These are phyloP conservation scores for Fusarium subglutinans DNA, from an alignment of 2,329 filamentous ascomycete genomes.

Conservation along the genomic window DNA sequence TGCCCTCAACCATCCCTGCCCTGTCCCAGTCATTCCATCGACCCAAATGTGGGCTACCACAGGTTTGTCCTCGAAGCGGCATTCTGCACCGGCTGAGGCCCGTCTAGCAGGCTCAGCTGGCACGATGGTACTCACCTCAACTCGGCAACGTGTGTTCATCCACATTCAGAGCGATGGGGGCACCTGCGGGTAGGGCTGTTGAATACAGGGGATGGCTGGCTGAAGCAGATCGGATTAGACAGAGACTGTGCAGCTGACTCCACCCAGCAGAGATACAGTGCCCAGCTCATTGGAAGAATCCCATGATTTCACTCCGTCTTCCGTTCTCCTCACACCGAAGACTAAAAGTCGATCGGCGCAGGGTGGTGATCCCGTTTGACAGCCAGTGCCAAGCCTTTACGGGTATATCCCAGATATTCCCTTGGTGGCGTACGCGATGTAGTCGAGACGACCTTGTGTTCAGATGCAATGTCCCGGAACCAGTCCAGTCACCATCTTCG, in stretches of 20 bases:
- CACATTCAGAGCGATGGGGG: constrained; percentile 4
- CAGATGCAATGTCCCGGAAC: constrained; percentile 36
- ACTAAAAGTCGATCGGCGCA: constrained; percentile 6
- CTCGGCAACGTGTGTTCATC: constrained; percentile 23
- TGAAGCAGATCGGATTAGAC: constrained; percentile 36
- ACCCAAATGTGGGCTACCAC: constrained; percentile 23
- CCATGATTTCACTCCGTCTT: constrained; percentile 44
- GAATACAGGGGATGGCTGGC: neutral
- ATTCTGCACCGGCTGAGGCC: constrained; percentile 31
- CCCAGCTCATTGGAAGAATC: constrained; percentile 44
- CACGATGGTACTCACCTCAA: constrained; percentile 28
- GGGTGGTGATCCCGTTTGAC: constrained; percentile 52
- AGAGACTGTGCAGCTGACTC: constrained; percentile 40
- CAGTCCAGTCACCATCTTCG: constrained; percentile 41
- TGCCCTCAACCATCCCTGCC: constrained; percentile 33
- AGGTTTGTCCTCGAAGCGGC: constrained; percentile 33
- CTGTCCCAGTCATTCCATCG: constrained; percentile 3
- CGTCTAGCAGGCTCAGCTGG: constrained; percentile 39
- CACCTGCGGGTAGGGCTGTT: constrained; percentile 4
- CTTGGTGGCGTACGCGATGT: constrained; percentile 48
- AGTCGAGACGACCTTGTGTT: constrained; percentile 44
- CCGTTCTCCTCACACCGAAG: constrained; percentile 23
- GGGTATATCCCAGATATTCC: constrained; percentile 53
- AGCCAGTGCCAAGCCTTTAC: constrained; percentile 55
- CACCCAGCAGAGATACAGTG: constrained; percentile 47